Evolutionary conservation across 2,329 filamentous ascomycete genomes (phyloP).

Genomic region (Lasiodiplodia hormozganensis): DNA sequence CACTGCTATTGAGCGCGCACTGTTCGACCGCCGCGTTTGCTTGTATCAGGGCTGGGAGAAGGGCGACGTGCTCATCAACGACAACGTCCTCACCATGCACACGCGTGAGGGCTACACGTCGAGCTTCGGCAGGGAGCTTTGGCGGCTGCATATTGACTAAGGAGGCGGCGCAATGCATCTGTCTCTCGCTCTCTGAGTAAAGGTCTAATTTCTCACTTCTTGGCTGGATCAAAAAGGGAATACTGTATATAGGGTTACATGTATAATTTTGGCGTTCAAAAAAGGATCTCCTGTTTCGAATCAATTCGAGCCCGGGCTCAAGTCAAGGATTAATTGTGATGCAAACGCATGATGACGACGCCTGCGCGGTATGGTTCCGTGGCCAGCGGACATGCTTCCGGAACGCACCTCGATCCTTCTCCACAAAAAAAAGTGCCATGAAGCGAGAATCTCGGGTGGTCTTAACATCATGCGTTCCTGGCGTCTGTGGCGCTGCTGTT

Average conservation of each 20-base stretch:
- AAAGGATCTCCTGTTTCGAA: neutral
- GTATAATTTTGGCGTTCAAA: neutral
- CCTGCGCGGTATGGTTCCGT: neutral
- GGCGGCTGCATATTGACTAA: constrained; percentile 29
- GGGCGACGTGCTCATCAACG: constrained; percentile 62
- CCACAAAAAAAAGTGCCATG: neutral
- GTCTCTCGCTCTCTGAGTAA: too few relatives aligned
- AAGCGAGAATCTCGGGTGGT: neutral
- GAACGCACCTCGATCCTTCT: neutral
- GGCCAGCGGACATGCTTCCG: neutral
- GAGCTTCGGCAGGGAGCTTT: constrained; percentile 22
- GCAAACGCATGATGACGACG: too few relatives aligned
- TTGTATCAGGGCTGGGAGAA: constrained; percentile 62
- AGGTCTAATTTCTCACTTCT: neutral
- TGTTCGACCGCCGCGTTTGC: constrained; percentile 60
- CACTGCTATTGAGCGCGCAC: constrained; percentile 47
- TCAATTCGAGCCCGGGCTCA: neutral
- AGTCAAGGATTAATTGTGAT: neutral
- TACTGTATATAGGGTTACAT: neutral
- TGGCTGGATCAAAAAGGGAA: too few relatives aligned
- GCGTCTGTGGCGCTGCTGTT: neutral
- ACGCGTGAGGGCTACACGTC: constrained; percentile 38
- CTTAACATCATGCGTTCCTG: neutral
- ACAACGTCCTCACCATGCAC: constrained; percentile 60
- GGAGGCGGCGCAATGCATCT: too few relatives aligned